Conservation (phyloP, 306 rosid genomes). For the Carpinus fangiana region DNA sequence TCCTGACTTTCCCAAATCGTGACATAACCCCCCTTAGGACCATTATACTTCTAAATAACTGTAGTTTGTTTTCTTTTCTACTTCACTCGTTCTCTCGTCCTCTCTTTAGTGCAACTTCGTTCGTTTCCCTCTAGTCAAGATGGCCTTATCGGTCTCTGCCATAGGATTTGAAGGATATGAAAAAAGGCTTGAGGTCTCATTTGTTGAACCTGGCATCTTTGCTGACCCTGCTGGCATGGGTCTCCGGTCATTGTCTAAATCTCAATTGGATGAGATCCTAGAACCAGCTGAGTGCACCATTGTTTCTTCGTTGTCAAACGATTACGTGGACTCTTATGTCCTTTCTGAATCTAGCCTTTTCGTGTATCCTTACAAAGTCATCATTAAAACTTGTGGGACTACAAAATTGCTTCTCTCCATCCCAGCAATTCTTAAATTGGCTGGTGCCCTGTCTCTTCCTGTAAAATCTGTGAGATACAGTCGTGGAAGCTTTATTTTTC, state of each 20-base stretch:
- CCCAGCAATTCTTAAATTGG: slow-evolving; percentile 72
- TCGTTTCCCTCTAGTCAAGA: slow-evolving; percentile 34
- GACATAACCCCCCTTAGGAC: slow-evolving; percentile 42
- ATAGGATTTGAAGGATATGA: slow-evolving; percentile 97
- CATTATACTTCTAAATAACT: slow-evolving; percentile 22
- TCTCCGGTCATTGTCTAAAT: slow-evolving; percentile 66
- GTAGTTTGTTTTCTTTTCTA: slow-evolving; percentile 5
- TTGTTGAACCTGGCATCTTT: slow-evolving; percentile 61
- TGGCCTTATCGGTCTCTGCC: slow-evolving; percentile 66
- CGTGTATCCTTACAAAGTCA: slow-evolving; percentile 70
- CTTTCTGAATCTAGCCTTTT: slow-evolving; percentile 96
- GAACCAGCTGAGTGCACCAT: slow-evolving; percentile 90
- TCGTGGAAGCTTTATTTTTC: slow-evolving; percentile 64
- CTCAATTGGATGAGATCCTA: slow-evolving; percentile 76
- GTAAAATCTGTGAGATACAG: slow-evolving; percentile 72
- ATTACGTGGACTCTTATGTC: slow-evolving; percentile 78
- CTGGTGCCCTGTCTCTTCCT: slow-evolving; percentile 58
- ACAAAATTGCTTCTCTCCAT: slow-evolving; percentile 82
- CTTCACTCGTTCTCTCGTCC: slow-evolving; percentile 26
- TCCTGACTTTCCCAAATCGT: slow-evolving; percentile 54
- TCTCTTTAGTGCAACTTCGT: slow-evolving; percentile 11
- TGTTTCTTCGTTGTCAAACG: slow-evolving; percentile 77
- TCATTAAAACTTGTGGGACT: slow-evolving; percentile 95
- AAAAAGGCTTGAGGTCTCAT: slow-evolving; percentile 89
- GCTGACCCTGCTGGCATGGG: slow-evolving; percentile 73